Evolutionary conservation across 78 protist species (phyloP), one percentile per base, ranked within the genome.

Genomic region (Salpingoeca rosetta): DNA sequence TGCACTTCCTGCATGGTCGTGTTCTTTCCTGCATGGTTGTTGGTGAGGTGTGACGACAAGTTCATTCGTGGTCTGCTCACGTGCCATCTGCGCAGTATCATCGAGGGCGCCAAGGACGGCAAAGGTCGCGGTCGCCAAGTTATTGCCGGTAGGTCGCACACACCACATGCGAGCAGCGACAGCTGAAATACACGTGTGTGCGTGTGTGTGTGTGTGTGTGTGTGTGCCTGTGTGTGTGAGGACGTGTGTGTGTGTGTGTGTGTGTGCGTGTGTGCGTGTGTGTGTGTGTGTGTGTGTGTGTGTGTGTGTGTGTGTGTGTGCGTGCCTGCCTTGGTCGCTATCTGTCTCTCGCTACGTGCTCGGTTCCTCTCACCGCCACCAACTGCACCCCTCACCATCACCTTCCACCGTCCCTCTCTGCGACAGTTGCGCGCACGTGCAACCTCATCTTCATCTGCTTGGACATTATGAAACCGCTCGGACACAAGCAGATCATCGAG

Each of bases 101-200:
- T 98, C 56, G 99, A 97, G 84, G 99, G 99, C n/a, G 99, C 99
- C 40, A 95, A 96, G 82, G 98, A 97, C 80, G 98, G 98, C 83
- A 97, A 95, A 88, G 99, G 99, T 87, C 90, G 99, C 28, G 99
- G 99, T 73, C 85, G 97, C 10, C 98, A 96, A 77, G 97, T 95
- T 77, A 96, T 92, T 78, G 80, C 89, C 12, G 73, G 74, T 82
- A 44, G 22, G 74, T 65, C 84, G 24, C 36, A 11, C 36, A 57
- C 17, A 51, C 65, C 65, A 51, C 65, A 7, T 51, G 65, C 65
- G 31, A 51, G 31, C 31, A 51, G 43, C 35, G 81, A 78, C 43
- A 11, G 22, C 72, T 25, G n/a, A 56, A 22, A 22, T 22, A 56
- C 72, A 11, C 22, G 72, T n/a, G n/a, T n/a, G n/a, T n/a, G n/a